Evolutionary conservation across 805 yeast species (phyloP).

Genomic region (Wickerhamomyces queroliae): DNA sequence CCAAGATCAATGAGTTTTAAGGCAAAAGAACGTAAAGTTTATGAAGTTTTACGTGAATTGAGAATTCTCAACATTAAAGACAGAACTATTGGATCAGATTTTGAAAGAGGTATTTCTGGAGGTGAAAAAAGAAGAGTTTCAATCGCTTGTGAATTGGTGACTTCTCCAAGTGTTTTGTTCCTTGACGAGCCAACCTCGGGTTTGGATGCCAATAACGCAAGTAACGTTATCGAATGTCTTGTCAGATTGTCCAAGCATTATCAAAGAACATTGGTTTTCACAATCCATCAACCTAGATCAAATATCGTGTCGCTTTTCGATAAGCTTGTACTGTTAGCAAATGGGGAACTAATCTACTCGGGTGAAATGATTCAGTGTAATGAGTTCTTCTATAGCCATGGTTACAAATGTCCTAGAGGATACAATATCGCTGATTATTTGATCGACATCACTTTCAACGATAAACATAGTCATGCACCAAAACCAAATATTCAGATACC

Average conservation of each 20-base stretch:
- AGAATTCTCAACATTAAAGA: constrained; percentile 81
- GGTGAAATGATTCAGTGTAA: constrained; percentile 76
- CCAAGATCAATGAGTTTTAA: constrained; percentile 74
- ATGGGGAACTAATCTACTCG: constrained; percentile 81
- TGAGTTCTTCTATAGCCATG: constrained; percentile 68
- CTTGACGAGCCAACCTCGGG: constrained; percentile 96
- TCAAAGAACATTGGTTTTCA: constrained; percentile 83
- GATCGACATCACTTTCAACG: constrained; percentile 81
- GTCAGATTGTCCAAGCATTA: constrained; percentile 74
- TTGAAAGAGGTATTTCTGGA: constrained; percentile 87
- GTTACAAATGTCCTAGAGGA: constrained; percentile 81
- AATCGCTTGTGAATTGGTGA: constrained; percentile 88
- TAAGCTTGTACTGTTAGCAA: constrained; percentile 70
- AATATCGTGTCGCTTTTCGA: constrained; percentile 92
- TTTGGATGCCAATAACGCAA: constrained; percentile 88
- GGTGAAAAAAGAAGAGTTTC: constrained; percentile 92
- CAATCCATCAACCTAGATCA: constrained; percentile 96
- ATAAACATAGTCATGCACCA: constrained; percentile 12
- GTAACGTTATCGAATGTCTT: constrained; percentile 80
- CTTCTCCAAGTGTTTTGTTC: constrained; percentile 78
- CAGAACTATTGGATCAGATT: constrained; percentile 81
- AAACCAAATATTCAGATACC: constrained; percentile 8
- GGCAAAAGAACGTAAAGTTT: constrained; percentile 72
- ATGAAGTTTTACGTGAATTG: constrained; percentile 80
- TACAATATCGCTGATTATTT: constrained; percentile 92